phyloP scores from a whole-genome alignment of 192 early-diverging fungal species.

The Backusella circina region DNA sequence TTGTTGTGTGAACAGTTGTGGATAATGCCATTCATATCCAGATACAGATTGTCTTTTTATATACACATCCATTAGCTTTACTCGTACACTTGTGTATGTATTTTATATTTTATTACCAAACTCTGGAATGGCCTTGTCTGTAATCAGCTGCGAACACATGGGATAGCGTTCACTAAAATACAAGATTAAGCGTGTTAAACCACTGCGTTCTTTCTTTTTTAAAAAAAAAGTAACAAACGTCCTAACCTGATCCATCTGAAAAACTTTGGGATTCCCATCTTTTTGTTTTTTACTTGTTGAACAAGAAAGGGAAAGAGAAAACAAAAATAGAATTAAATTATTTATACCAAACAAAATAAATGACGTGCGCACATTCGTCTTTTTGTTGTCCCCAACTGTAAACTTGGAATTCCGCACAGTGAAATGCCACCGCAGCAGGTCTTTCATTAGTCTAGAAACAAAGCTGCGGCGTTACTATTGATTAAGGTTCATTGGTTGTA shows the following conservation, averaged over 20 bases:
- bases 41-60: constrained; percentile 85
- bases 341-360: neutral
- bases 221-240: neutral
- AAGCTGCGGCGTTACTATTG: neutral
- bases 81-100: neutral
- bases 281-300: neutral
- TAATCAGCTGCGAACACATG: constrained; percentile 85
- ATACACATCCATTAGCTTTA: neutral
- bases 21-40: constrained; percentile 99
- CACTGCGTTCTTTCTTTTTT: neutral
- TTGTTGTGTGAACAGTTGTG: constrained; percentile 96
- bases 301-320: neutral
- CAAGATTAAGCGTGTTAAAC: neutral
- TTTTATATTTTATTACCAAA: constrained; percentile 59
- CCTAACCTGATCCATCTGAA: constrained; percentile 91
- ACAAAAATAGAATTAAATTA: neutral
- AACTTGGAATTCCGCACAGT: neutral
- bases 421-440: neutral
- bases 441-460: neutral
- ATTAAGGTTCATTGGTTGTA: no score
- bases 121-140: constrained; percentile 90
- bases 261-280: constrained; percentile 90
- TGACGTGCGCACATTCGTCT: neutral
- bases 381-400: neutral
- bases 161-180: constrained; percentile 86